phyloP scores from a whole-genome alignment of 345 rosid species.

The Eucalyptus polybractea region DNA sequence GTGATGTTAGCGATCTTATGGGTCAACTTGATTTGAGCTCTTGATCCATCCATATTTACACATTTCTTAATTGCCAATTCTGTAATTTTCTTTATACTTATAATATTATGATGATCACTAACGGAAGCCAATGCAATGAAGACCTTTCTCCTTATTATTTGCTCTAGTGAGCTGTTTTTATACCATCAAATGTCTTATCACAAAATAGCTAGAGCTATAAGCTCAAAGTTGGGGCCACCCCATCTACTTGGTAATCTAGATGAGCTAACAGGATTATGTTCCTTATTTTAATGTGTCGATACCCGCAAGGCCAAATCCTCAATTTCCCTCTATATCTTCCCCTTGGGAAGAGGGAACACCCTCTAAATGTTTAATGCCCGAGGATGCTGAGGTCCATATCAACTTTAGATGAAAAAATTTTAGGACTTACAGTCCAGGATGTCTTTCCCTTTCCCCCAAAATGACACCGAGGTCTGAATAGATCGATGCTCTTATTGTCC shows the following conservation, averaged over 20 bases:
- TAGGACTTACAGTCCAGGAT: rapidly evolving
- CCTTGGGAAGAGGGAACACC: rapidly evolving
- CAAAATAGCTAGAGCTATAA: too few species aligned
- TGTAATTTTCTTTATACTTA: neutral
- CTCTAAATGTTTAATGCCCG: too few species aligned
- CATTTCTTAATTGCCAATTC: neutral
- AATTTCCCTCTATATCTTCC: rapidly evolving
- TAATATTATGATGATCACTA: neutral
- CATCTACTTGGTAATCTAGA: rapidly evolving
- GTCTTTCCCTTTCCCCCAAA: neutral
- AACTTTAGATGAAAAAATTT: rapidly evolving
- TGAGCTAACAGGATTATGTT: rapidly evolving
- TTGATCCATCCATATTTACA: neutral
- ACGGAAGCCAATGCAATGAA: too few species aligned
- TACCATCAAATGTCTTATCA: too few species aligned
- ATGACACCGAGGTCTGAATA: neutral
- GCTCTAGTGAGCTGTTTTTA: too few species aligned
- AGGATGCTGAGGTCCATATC: too few species aligned
- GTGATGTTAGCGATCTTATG: rapidly evolving
- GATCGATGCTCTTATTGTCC: neutral
- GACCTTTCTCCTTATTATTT: too few species aligned
- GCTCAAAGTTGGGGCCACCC: too few species aligned
- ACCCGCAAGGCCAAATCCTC: too few species aligned
- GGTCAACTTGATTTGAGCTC: rapidly evolving
- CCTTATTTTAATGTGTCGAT: too few species aligned